Evolutionary conservation across 768 basidiomycete species (phyloP).

Genomic region (Sistotremastrum suecicum): DNA sequence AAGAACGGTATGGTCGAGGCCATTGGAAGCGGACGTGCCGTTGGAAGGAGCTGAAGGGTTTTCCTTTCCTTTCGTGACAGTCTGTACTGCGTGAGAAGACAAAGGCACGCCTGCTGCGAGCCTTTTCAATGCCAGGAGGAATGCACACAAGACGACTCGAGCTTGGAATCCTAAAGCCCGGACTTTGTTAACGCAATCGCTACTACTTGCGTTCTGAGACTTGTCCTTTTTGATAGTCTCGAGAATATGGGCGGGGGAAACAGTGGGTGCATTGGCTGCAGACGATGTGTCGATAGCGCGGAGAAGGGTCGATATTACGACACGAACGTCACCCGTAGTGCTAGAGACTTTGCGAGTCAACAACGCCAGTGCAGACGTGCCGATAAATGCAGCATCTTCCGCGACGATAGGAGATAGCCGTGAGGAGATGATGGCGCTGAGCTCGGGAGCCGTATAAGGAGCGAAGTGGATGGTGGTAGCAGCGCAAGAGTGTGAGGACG

Average conservation of each 20-base stretch:
- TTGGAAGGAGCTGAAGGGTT: constrained; percentile 33
- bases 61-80: constrained; percentile 16
- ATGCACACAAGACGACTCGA: constrained; percentile 49
- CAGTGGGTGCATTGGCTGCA: constrained; percentile 22
- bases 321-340: constrained; percentile 71
- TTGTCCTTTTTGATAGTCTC: constrained; percentile 42
- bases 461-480: constrained; percentile 51
- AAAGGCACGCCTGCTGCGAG: constrained; percentile 42
- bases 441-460: constrained; percentile 61
- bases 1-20: constrained; percentile 45
- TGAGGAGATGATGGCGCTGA: constrained; percentile 52
- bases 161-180: constrained; percentile 60
- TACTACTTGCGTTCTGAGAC: constrained; percentile 18
- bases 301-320: constrained; percentile 66
- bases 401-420: constrained; percentile 32
- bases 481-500: constrained; percentile 25
- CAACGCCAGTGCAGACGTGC: constrained; percentile 47
- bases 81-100: constrained; percentile 18
- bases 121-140: constrained; percentile 52
- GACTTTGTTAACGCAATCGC: constrained; percentile 54
- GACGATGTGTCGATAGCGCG: constrained; percentile 50
- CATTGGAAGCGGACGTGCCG: constrained; percentile 28
- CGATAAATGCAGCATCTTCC: constrained; percentile 28
- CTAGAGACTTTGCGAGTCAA: constrained; percentile 72
- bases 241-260: constrained; percentile 57